Conservation (phyloP, 345 rosid species). For the Rhizophora apiculata region DNA sequence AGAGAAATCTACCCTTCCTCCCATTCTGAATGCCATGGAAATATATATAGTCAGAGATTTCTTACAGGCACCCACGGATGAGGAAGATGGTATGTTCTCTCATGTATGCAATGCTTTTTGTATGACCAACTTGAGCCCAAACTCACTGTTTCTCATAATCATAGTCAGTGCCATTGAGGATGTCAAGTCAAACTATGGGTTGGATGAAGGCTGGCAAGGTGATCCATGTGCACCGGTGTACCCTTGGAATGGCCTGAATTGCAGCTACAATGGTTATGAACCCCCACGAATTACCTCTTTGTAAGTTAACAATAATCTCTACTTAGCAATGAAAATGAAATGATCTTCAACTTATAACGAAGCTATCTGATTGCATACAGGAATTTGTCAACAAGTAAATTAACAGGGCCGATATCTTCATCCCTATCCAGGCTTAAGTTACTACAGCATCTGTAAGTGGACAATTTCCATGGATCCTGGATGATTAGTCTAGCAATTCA, state of each 20-base stretch:
- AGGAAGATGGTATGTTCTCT: constrained; percentile 27
- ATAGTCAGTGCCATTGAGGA: constrained; percentile 29
- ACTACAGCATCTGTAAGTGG: constrained; percentile 28
- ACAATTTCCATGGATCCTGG: background rate
- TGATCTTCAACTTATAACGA: constrained; percentile 9
- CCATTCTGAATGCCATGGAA: constrained; percentile 34
- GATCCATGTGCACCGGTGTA: constrained; percentile 25
- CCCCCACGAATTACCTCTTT: constrained; percentile 28
- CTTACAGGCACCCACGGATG: constrained; percentile 15
- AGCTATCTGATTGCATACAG: constrained; percentile 16
- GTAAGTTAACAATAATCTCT: constrained; percentile 13
- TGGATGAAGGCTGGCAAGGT: constrained; percentile 29
- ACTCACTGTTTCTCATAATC: background rate
- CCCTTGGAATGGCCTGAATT: constrained; percentile 32
- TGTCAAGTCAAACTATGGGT: constrained; percentile 16
- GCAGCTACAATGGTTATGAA: constrained; percentile 26
- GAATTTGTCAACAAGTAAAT: constrained; percentile 20
- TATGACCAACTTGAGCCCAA: background rate
- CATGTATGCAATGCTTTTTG: background rate
- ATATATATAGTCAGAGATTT: constrained; percentile 17
- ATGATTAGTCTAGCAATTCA: no score
- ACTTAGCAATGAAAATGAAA: background rate
- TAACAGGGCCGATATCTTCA: constrained; percentile 24
- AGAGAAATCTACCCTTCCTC: constrained; percentile 28
- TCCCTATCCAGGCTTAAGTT: constrained; percentile 22